Evolutionary conservation across 306 rosid genomes (phyloP).

Genomic region (Mimosa pudica): DNA sequence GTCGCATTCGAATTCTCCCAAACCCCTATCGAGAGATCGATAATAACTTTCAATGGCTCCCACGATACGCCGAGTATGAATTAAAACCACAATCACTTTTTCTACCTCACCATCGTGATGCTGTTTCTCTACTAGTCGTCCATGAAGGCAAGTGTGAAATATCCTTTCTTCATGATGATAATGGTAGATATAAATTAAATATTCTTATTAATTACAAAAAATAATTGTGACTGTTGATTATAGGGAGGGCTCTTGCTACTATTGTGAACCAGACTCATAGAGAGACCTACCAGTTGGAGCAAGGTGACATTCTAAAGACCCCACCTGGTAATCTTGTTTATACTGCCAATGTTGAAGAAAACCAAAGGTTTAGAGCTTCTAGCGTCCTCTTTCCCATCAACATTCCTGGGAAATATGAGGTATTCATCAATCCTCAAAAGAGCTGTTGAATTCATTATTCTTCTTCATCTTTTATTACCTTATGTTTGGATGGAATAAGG

Average conservation of each 20-base stretch:
- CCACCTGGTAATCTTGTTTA: not conserved
- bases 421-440: not conserved
- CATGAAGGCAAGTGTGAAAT: not conserved
- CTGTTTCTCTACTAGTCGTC: slow-evolving; percentile 22
- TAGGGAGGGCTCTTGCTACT: slow-evolving; percentile 33
- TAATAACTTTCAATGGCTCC: not conserved
- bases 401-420: not conserved
- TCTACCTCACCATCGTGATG: slow-evolving; percentile 39
- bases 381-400: not conserved
- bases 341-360: not conserved
- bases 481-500: no score
- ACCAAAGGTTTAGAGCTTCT: not conserved
- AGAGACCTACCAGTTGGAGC: not conserved
- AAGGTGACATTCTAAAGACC: not conserved
- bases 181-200: not conserved
- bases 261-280: not conserved
- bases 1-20: slow-evolving; percentile 28
- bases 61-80: not conserved
- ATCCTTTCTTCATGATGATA: not conserved
- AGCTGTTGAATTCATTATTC: not conserved
- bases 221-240: not conserved
- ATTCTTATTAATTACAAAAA: no score
- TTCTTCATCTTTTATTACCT: no score
- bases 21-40: slow-evolving; percentile 6
- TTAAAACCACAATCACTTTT: slow-evolving; percentile 30